Conservation (phyloP, 2,329 filamentous ascomycete genomes). For the Onygenales sp. region DNA sequence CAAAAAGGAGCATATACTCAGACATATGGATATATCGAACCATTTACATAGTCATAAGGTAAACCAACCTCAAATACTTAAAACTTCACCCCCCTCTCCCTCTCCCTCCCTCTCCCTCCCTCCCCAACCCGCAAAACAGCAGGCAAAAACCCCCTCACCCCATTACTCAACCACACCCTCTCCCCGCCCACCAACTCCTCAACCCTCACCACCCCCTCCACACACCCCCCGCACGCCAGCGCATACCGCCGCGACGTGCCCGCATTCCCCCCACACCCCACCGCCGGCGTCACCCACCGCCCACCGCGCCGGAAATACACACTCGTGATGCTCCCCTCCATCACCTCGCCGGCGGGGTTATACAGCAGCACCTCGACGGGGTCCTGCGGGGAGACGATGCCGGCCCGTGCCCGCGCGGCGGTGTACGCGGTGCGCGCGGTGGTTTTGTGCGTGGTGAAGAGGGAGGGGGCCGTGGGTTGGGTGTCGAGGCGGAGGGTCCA, state of each 20-base stretch:
- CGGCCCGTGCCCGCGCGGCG: slow-evolving; percentile 53
- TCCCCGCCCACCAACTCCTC: slow-evolving; percentile 61
- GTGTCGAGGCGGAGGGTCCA: slow-evolving; percentile 49
- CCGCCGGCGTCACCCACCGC: slow-evolving; percentile 71
- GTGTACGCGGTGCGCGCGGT: slow-evolving; percentile 65
- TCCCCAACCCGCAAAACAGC: slow-evolving; percentile 12
- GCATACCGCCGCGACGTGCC: slow-evolving; percentile 79
- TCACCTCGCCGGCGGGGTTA: slow-evolving; percentile 56
- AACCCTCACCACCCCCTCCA: slow-evolving; percentile 53
- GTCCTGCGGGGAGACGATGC: slow-evolving; percentile 37
- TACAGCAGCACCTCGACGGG: slow-evolving; percentile 66
- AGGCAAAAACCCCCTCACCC: slow-evolving; percentile 66
- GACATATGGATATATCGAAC: no score
- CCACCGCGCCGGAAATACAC: slow-evolving; percentile 64
- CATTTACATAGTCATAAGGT: no score
- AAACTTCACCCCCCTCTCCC: no score
- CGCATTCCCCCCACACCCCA: slow-evolving; percentile 69
- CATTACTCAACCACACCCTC: slow-evolving; percentile 81
- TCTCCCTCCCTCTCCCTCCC: no score
- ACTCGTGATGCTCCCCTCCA: slow-evolving; percentile 78
- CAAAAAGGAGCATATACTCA: no score
- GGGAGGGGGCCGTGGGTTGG: slow-evolving; percentile 40
- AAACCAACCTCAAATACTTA: no score
- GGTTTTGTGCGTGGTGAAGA: slow-evolving; percentile 82
- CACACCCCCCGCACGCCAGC: slow-evolving; percentile 57